Conservation (phyloP, 495 filamentous ascomycete genomes). For the Hypoxylon subgilvum region DNA sequence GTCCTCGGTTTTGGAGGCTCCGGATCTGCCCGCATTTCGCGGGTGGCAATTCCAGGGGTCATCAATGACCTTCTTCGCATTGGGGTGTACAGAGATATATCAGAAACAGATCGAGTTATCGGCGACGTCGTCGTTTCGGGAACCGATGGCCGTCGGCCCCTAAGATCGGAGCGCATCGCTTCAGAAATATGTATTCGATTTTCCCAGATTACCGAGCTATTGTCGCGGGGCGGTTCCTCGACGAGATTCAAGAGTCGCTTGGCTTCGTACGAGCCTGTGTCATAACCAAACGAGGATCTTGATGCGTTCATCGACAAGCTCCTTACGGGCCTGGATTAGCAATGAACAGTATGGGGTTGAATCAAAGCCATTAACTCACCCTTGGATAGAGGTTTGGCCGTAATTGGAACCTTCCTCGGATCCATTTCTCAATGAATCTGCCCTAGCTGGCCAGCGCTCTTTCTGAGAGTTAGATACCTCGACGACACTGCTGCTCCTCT, state of each 20-base stretch:
- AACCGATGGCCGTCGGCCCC: slow-evolving; percentile 41
- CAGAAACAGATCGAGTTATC: slow-evolving; percentile 48
- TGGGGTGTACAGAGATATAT: slow-evolving; percentile 55
- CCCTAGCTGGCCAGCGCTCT: slow-evolving; percentile 20
- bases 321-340: slow-evolving; percentile 19
- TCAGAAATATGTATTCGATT: slow-evolving; percentile 45
- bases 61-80: slow-evolving; percentile 54
- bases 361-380: slow-evolving; percentile 13
- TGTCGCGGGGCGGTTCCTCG: slow-evolving; percentile 44
- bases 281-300: slow-evolving; percentile 51
- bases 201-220: slow-evolving; percentile 43
- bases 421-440: slow-evolving; percentile 17
- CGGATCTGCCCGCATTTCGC: slow-evolving; percentile 34
- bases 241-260: slow-evolving; percentile 49
- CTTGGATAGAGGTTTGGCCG: slow-evolving; percentile 10
- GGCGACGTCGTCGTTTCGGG: slow-evolving; percentile 37
- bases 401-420: slow-evolving; percentile 29
- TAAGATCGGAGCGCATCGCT: slow-evolving; percentile 42
- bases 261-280: slow-evolving; percentile 51
- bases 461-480: slow-evolving; percentile 14
- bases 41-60: slow-evolving; percentile 56
- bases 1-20: slow-evolving; percentile 34
- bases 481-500: slow-evolving; percentile 23
- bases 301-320: slow-evolving; percentile 40
- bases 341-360: background rate